Conservation (phyloP, 495 filamentous ascomycete species). For the Stereocaulon alpinum region DNA sequence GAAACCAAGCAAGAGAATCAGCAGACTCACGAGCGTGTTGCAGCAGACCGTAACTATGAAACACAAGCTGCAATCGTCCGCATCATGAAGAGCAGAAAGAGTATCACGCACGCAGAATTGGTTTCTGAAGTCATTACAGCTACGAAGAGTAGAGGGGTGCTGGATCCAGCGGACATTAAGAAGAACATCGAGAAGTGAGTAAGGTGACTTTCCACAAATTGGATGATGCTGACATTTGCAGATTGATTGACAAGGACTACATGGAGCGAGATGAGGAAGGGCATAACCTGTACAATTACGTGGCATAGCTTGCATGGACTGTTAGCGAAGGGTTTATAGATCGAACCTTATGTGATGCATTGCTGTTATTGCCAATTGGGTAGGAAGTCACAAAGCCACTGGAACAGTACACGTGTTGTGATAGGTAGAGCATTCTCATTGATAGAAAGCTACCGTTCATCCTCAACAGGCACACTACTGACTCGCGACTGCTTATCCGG, state of each 20-base stretch:
- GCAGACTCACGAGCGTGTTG: conserved; percentile 81
- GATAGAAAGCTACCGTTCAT: too few species aligned
- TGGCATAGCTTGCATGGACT: conserved; percentile 47
- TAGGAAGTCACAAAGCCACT: too few species aligned
- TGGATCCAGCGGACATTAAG: conserved; percentile 85
- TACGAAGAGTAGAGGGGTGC: conserved; percentile 69
- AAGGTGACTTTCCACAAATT: neutral
- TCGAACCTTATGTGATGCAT: too few species aligned
- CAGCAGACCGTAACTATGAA: conserved; percentile 84
- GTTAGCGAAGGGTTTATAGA: too few species aligned
- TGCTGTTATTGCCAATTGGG: too few species aligned
- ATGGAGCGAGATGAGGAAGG: conserved; percentile 63
- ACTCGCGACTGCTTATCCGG: neutral
- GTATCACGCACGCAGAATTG: conserved; percentile 70
- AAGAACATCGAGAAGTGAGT: conserved; percentile 88
- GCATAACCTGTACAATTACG: conserved; percentile 59
- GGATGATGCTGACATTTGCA: conserved; percentile 25
- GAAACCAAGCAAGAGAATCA: conserved; percentile 89
- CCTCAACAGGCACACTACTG: too few species aligned
- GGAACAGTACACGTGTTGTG: too few species aligned
- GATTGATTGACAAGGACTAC: conserved; percentile 92
- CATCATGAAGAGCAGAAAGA: conserved; percentile 93
- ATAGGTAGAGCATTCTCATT: too few species aligned
- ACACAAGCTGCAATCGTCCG: conserved; percentile 94
- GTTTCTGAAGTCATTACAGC: conserved; percentile 81